These are phyloP conservation scores for Fusarium guadeloupense DNA, from an alignment of 2,329 filamentous ascomycete genomes.

Conservation along the genomic window DNA sequence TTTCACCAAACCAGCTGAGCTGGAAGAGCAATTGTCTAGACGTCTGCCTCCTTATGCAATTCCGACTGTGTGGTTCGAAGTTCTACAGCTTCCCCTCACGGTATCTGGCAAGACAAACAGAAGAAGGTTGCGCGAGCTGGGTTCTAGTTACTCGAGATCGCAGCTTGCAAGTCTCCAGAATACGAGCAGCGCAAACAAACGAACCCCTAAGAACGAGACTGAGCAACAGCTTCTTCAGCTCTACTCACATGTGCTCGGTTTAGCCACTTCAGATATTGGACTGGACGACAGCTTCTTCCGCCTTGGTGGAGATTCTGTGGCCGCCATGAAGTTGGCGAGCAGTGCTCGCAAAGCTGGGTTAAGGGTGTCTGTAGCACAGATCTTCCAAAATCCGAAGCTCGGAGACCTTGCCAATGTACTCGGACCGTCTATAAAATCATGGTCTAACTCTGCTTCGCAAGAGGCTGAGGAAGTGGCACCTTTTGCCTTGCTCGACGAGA, in stretches of 20 bases:
- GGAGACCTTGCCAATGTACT: neutral
- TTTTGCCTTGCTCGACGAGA: neutral
- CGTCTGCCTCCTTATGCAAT: neutral
- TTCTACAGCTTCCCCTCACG: neutral
- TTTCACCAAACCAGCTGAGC: neutral
- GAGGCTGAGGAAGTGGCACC: neutral
- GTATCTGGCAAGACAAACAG: conserved; percentile 4
- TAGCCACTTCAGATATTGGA: conserved; percentile 53
- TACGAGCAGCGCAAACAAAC: neutral
- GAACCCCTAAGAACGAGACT: neutral
- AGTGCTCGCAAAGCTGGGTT: conserved; percentile 52
- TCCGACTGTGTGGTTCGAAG: conserved; percentile 6
- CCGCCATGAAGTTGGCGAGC: conserved; percentile 59
- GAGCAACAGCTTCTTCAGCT: conserved; percentile 41
- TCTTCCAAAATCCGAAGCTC: conserved; percentile 49
- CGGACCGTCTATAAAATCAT: neutral
- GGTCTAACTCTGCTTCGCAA: neutral
- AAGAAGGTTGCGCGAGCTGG: conserved; percentile 2
- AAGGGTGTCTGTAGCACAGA: conserved; percentile 39
- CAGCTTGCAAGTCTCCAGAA: neutral
- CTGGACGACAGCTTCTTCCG: conserved; percentile 50
- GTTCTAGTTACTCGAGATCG: neutral
- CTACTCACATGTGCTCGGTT: conserved; percentile 50
- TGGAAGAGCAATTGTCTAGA: neutral
- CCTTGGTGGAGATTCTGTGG: conserved; percentile 57